phyloP scores from a whole-genome alignment of 495 filamentous ascomycete genomes.

The Annulohypoxylon stygium region DNA sequence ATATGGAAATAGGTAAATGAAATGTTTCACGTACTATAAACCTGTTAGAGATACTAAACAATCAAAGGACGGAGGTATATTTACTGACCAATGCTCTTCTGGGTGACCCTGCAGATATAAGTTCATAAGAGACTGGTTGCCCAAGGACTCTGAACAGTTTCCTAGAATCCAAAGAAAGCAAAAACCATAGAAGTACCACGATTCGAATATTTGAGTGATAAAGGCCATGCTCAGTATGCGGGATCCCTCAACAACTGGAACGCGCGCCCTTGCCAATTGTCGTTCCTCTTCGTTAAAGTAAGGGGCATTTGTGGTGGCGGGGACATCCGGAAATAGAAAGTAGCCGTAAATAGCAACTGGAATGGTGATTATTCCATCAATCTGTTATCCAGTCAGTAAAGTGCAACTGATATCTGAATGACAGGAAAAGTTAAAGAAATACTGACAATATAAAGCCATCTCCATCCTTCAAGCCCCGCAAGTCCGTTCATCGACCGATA shows the following conservation, averaged over 20 bases:
- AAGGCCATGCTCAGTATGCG: not conserved
- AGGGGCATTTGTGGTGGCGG: slow-evolving; percentile 1
- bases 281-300: slow-evolving; percentile 5
- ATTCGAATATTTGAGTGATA: not conserved
- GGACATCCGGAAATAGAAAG: not conserved
- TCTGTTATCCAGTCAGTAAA: not conserved
- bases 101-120: slow-evolving; percentile 3
- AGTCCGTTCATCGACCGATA: slow-evolving; percentile 7
- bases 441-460: slow-evolving; percentile 5
- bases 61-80: not conserved
- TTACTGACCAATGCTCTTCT: slow-evolving; percentile 3
- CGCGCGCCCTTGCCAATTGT: not conserved
- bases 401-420: not conserved
- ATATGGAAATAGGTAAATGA: no score
- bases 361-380: slow-evolving; percentile 8
- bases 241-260: slow-evolving; percentile 2
- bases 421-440: not conserved
- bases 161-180: not conserved
- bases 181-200: slow-evolving; percentile 3
- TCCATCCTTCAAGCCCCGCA: slow-evolving; percentile 1
- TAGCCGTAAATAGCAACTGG: slow-evolving; percentile 1
- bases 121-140: slow-evolving; percentile 6
- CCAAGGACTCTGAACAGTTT: not conserved
- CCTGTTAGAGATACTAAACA: not conserved
- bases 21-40: not conserved